A percentile compares a stretch with the other conserved stretches of the same genome.
These are phyloP conservation scores for Bruguiera sexangula DNA, from an alignment of 345 rosid species.

Conservation along the genomic window DNA sequence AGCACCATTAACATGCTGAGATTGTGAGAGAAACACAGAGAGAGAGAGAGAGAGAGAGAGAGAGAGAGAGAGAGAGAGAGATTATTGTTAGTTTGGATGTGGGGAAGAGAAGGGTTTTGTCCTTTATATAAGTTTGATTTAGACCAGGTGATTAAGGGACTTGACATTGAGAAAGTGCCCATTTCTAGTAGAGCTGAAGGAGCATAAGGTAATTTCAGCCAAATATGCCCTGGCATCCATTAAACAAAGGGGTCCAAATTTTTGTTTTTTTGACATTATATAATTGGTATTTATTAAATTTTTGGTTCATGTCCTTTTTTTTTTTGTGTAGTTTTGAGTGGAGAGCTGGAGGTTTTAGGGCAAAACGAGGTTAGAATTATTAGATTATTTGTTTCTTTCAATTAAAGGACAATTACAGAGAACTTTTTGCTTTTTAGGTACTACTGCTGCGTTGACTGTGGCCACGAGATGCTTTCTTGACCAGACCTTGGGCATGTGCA, in stretches of 20 bases:
- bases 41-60: not conserved
- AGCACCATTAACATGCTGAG: not conserved
- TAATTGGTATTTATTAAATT: not conserved
- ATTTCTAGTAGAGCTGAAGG: not conserved
- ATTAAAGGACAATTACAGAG: constrained; percentile 4
- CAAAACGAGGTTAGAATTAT: constrained; percentile 11
- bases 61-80: constrained; percentile 5
- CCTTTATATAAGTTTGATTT: constrained; percentile 34
- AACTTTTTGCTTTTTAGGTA: constrained; percentile 8
- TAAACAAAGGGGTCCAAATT: not conserved
- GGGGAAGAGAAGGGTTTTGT: constrained; percentile 16
- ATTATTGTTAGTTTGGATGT: constrained; percentile 16
- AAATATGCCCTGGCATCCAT: constrained; percentile 30
- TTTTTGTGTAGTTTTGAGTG: not conserved
- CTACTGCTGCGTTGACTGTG: constrained; percentile 22
- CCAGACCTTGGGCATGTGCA: constrained; percentile 8
- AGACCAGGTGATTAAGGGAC: not conserved
- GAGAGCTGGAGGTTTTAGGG: constrained; percentile 1
- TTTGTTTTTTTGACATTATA: not conserved
- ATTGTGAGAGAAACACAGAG: too few relatives aligned
- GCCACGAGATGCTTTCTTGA: constrained; percentile 1
- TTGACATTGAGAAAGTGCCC: not conserved
- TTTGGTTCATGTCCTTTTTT: not conserved
- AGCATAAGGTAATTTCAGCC: constrained; percentile 11
- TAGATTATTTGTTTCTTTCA: too few relatives aligned